Evolutionary conservation across 2,329 filamentous ascomycete species (phyloP).

Genomic region (Plenodomus tracheiphilus): DNA sequence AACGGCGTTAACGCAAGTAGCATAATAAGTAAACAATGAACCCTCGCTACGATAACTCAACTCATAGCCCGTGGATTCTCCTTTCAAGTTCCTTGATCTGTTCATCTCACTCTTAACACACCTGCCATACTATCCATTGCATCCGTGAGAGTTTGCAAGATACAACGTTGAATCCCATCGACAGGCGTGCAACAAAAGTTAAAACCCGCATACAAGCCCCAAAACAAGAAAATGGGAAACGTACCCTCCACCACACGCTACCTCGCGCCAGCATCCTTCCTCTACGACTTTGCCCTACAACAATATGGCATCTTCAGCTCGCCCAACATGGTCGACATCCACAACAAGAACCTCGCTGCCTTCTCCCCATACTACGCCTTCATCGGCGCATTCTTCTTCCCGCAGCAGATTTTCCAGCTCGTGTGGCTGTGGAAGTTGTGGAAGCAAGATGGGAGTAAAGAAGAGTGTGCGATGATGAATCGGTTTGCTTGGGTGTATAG

Average conservation of each 20-base stretch:
- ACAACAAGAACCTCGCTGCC: constrained; percentile 61
- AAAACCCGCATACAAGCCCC: too few species aligned
- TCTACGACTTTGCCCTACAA: constrained; percentile 61
- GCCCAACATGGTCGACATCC: constrained; percentile 63
- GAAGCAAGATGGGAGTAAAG: constrained; percentile 50
- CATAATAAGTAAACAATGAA: too few species aligned
- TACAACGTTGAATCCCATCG: too few species aligned
- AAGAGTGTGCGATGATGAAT: constrained; percentile 55
- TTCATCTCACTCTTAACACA: too few species aligned
- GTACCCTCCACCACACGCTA: constrained; percentile 58
- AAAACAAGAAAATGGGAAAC: constrained; percentile 46
- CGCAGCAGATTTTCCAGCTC: constrained; percentile 62
- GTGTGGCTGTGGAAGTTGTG: constrained; percentile 62
- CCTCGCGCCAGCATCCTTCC: constrained; percentile 59
- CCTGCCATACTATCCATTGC: too few species aligned
- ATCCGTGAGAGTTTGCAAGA: too few species aligned
- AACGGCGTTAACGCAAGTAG: too few species aligned
- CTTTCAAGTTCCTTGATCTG: too few species aligned
- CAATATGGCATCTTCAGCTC: constrained; percentile 61
- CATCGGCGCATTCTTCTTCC: constrained; percentile 64
- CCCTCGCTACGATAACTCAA: too few species aligned
- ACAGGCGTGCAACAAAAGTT: too few species aligned
- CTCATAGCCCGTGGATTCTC: too few species aligned
- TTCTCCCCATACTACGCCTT: constrained; percentile 63
- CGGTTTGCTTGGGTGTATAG: constrained; percentile 60